Conservation (phyloP, 2,329 filamentous ascomycete species). For the Talaromyces sp. region DNA sequence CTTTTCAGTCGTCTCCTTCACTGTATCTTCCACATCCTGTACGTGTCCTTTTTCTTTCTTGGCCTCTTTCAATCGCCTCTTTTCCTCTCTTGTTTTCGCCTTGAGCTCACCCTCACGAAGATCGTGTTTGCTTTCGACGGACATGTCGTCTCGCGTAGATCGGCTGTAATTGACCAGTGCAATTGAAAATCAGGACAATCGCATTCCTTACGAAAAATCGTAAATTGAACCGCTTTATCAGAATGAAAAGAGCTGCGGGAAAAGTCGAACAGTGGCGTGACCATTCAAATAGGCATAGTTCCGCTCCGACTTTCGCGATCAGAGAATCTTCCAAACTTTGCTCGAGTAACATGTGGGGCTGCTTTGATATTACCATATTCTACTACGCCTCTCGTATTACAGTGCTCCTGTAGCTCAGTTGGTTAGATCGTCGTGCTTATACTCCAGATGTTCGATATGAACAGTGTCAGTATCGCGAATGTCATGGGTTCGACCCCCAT, state of each 20-base stretch:
- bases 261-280: not conserved
- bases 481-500: not conserved
- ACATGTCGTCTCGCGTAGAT: constrained; percentile 1
- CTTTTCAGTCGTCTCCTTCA: constrained; percentile 20
- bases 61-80: constrained; percentile 21
- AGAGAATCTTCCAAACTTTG: no score
- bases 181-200: no score
- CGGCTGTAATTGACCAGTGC: no score
- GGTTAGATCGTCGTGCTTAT: not conserved
- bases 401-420: not conserved
- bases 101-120: constrained; percentile 2
- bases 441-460: not conserved
- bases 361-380: no score
- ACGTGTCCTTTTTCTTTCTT: not conserved
- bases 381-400: no score
- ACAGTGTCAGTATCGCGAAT: not conserved
- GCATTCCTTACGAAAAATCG: no score
- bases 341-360: no score
- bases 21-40: constrained; percentile 6
- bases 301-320: no score
- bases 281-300: not conserved
- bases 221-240: not conserved
- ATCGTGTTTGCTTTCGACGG: constrained; percentile 20
- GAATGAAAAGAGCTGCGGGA: not conserved
- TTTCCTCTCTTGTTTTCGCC: constrained; percentile 22